Evolutionary conservation across 805 yeast species (phyloP).

Genomic region (Middelhovenomyces tepae): DNA sequence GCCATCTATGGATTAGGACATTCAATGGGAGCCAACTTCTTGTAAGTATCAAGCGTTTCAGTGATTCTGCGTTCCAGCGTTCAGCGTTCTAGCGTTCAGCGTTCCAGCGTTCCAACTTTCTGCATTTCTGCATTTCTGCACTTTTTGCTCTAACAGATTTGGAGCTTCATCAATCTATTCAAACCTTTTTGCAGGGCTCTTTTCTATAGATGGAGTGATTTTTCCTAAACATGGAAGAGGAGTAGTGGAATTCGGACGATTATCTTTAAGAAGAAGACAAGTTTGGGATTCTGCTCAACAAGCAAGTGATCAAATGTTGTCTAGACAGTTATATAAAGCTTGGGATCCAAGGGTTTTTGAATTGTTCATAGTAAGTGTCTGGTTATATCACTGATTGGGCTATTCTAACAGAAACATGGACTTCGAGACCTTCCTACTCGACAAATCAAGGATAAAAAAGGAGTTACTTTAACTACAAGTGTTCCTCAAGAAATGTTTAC

Average conservation of each 20-base stretch:
- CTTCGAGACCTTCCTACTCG: conserved; percentile 12
- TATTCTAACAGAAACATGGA: too few relatives aligned
- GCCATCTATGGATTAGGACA: conserved; percentile 19
- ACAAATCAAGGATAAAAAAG: conserved; percentile 9
- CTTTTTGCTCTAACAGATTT: too few relatives aligned
- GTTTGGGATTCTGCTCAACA: conserved; percentile 13
- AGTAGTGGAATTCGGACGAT: conserved; percentile 2
- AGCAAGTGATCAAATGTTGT: conserved; percentile 7
- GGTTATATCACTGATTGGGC: too few relatives aligned
- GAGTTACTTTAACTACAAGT: conserved; percentile 15
- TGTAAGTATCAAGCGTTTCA: too few relatives aligned
- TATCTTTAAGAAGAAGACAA: conserved; percentile 11
- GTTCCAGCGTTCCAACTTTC: too few relatives aligned
- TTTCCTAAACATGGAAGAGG: conserved; percentile 7
- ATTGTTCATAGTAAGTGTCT: conserved; percentile 11
- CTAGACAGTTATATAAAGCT: conserved; percentile 5
- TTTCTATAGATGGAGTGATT: conserved; percentile 17
- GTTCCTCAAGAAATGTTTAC: conserved; percentile 12
- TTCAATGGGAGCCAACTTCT: conserved; percentile 17
- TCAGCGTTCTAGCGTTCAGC: too few relatives aligned
- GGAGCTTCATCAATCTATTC: conserved; percentile 10
- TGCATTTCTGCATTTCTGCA: too few relatives aligned
- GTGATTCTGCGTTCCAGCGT: too few relatives aligned
- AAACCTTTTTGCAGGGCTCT: conserved; percentile 10
- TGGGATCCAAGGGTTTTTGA: conserved; percentile 15